Evolutionary conservation across 768 basidiomycete genomes (phyloP).

Genomic region (Boletellus sp.): DNA sequence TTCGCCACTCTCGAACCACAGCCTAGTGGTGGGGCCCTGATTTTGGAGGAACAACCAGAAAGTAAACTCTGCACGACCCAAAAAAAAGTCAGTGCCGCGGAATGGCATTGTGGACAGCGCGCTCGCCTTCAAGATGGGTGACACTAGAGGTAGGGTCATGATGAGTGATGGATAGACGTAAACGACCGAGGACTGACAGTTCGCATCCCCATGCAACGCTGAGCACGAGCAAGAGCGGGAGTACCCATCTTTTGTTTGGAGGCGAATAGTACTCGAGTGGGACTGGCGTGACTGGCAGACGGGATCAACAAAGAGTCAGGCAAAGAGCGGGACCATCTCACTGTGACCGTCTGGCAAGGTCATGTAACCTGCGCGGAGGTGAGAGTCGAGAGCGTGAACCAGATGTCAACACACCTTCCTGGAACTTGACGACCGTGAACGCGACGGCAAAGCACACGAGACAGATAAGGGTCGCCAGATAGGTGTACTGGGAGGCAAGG

Average conservation of each 20-base stretch:
- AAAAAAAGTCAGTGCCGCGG: conserved; percentile 4
- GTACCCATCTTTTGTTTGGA: conserved; percentile 47
- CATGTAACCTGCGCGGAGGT: conserved; percentile 14
- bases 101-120: neutral
- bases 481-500: conserved; percentile 59
- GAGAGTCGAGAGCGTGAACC: neutral
- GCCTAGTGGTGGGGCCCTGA: conserved; percentile 64
- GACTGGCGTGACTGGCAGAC: conserved; percentile 47
- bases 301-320: conserved; percentile 3
- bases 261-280: conserved; percentile 52
- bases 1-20: conserved; percentile 82
- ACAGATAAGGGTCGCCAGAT: conserved; percentile 64
- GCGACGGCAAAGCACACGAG: conserved; percentile 61
- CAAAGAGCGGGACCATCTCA: conserved; percentile 1
- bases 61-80: conserved; percentile 50
- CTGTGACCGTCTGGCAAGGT: conserved; percentile 8
- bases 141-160: conserved; percentile 39
- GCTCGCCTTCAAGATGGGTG: conserved; percentile 75
- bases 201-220: conserved; percentile 76
- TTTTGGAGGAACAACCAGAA: conserved; percentile 84
- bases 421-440: conserved; percentile 64
- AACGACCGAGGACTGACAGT: conserved; percentile 40
- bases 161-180: neutral
- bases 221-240: conserved; percentile 68
- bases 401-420: conserved; percentile 50